Conservation (phyloP, 495 filamentous ascomycete genomes). For the Cetradonia linearis region DNA sequence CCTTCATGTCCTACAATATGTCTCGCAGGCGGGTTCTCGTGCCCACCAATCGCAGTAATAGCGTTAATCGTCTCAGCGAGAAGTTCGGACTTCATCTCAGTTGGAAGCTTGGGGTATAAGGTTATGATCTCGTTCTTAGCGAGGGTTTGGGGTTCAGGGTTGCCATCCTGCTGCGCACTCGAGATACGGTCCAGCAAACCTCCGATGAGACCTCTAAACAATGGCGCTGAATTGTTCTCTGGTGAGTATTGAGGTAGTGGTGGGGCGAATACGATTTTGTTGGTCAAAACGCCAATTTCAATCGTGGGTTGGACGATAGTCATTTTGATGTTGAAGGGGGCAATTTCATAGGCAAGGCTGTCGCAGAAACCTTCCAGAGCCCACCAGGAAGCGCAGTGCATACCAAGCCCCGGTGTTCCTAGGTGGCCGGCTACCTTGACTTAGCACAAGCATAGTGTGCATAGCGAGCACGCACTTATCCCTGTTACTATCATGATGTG, state of each 20-base stretch:
- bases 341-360: slow-evolving; percentile 90
- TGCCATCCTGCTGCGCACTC: slow-evolving; percentile 32
- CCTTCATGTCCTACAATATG: slow-evolving; percentile 93
- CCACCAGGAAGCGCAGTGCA: slow-evolving; percentile 89
- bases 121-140: slow-evolving; percentile 46
- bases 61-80: slow-evolving; percentile 87
- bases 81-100: slow-evolving; percentile 54
- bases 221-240: slow-evolving; percentile 64
- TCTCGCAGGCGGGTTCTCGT: slow-evolving; percentile 88
- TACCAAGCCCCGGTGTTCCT: slow-evolving; percentile 80
- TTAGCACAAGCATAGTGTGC: background rate
- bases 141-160: slow-evolving; percentile 22
- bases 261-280: slow-evolving; percentile 73
- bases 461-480: slow-evolving; percentile 47
- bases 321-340: slow-evolving; percentile 93
- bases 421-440: slow-evolving; percentile 59
- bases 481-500: slow-evolving; percentile 87
- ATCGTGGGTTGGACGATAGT: slow-evolving; percentile 86
- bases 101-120: slow-evolving; percentile 60
- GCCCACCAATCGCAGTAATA: slow-evolving; percentile 79
- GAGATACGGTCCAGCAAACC: slow-evolving; percentile 53
- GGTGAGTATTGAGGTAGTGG: slow-evolving; percentile 63
- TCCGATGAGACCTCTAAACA: slow-evolving; percentile 68
- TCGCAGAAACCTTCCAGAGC: slow-evolving; percentile 94
- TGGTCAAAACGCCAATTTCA: slow-evolving; percentile 75